Conservation (phyloP, 768 basidiomycete genomes). For the Tricholoma terreum region DNA sequence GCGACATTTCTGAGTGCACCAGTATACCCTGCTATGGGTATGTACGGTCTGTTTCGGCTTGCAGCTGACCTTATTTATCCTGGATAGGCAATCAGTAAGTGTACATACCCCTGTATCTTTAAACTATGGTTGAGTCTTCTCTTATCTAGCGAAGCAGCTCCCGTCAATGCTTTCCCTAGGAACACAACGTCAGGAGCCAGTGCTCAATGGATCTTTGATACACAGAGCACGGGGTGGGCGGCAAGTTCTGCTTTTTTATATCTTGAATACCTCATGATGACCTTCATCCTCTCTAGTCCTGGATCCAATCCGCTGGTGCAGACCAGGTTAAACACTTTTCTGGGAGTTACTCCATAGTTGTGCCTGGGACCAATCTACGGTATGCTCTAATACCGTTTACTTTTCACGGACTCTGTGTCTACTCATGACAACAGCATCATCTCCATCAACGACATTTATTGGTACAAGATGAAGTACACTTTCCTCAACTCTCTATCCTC, state of each 20-base stretch:
- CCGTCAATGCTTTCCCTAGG: conserved; percentile 57
- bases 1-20: conserved; percentile 35
- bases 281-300: conserved; percentile 25
- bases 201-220: conserved; percentile 58
- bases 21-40: conserved; percentile 49
- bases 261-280: background rate
- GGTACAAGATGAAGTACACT: conserved; percentile 55
- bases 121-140: background rate
- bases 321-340: conserved; percentile 43
- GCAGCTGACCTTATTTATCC: background rate
- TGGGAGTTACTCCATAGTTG: conserved; percentile 52
- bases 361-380: conserved; percentile 49
- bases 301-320: conserved; percentile 44
- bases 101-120: background rate
- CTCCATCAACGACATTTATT: conserved; percentile 58
- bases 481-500: background rate
- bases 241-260: conserved; percentile 25
- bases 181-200: conserved; percentile 35
- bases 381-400: conserved; percentile 15
- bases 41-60: conserved; percentile 16
- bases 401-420: background rate
- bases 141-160: conserved; percentile 48
- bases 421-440: conserved; percentile 40
- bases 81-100: conserved; percentile 48
- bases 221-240: conserved; percentile 46